These are phyloP conservation scores for Pleomassaria siparia DNA, from an alignment of 2,329 filamentous ascomycete species.

Conservation along the genomic window DNA sequence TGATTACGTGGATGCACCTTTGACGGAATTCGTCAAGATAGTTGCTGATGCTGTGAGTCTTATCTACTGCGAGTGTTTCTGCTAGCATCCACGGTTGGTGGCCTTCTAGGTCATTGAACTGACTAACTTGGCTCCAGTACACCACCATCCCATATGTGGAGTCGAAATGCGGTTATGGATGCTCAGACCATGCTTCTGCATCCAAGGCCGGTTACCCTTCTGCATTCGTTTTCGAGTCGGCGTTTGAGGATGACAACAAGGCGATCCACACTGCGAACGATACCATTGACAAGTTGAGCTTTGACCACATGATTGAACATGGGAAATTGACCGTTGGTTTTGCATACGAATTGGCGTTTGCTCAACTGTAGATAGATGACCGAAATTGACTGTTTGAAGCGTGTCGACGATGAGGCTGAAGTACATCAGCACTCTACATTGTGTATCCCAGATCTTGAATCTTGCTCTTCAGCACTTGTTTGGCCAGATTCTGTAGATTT, in stretches of 20 bases:
- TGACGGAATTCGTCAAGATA: slow-evolving; percentile 86
- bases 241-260: slow-evolving; percentile 46
- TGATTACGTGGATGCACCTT: slow-evolving; percentile 77
- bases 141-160: slow-evolving; percentile 74
- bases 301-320: slow-evolving; percentile 87
- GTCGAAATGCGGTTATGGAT: slow-evolving; percentile 85
- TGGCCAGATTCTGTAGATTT: no score
- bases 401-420: no score
- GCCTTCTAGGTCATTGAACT: neutral
- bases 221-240: slow-evolving; percentile 2
- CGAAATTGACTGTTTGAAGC: no score
- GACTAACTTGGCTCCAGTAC: neutral
- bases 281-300: slow-evolving; percentile 67
- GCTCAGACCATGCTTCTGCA: slow-evolving; percentile 72
- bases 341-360: slow-evolving; percentile 77
- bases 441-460: no score
- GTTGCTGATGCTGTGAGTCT: slow-evolving; percentile 61
- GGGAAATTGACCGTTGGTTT: slow-evolving; percentile 77
- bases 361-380: slow-evolving; percentile 39
- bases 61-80: neutral
- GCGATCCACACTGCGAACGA: slow-evolving; percentile 70
- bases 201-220: slow-evolving; percentile 65
- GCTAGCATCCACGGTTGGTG: no score
- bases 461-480: no score
- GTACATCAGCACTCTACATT: no score